Evolutionary conservation across 257 asterid species (phyloP), one percentile per base, ranked within the genome.

Genomic region (Dorcoceras hygrometricum): DNA sequence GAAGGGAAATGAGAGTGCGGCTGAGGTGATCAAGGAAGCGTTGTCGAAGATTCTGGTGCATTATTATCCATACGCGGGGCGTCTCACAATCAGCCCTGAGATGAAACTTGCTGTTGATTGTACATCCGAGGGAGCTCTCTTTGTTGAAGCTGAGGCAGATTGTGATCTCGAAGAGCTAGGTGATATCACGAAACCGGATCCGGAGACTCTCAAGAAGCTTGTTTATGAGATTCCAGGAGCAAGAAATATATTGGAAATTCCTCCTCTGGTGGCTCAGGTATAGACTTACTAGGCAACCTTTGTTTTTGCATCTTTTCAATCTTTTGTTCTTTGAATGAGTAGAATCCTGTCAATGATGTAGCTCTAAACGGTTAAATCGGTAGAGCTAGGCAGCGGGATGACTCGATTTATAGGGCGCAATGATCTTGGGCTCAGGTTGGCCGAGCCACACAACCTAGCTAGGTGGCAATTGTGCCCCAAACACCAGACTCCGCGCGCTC

Each of bases 181-280:
- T 3, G 95, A 92, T 22, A 84, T 79, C 29, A 84, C 93, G 0
- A 89, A 77, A 80, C 97, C 98, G 70, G 96, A 89, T 77, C 97
- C 97, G 2, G 63, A 74, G 5, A 82, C 87, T 23, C 94, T 86
- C 6, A 96, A 96, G 5, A 88, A 86, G 82, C 88, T 92, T 10
- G 95, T 89, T 65, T 87, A 89, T 46, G 96, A 92, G n/a, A 71
- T 86, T 60, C 97, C 98, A 4, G 91, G 84, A 3, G 97, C 96
- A 3, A 65, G 71, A 59, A 79, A 80, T 60, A 66, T 86, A 23
- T 83, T 92, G 29, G 81, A 89, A 65, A 84, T 89, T 55, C 98
- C 98, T n/a, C 98, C 95, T 59, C 62, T 92, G 34, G 85, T 82
- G 4, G 98, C 82, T 75, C 98, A 92, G 81, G 98, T 91, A 75